Conservation (phyloP, 805 yeast genomes). For the Yarrowia osloensis region DNA sequence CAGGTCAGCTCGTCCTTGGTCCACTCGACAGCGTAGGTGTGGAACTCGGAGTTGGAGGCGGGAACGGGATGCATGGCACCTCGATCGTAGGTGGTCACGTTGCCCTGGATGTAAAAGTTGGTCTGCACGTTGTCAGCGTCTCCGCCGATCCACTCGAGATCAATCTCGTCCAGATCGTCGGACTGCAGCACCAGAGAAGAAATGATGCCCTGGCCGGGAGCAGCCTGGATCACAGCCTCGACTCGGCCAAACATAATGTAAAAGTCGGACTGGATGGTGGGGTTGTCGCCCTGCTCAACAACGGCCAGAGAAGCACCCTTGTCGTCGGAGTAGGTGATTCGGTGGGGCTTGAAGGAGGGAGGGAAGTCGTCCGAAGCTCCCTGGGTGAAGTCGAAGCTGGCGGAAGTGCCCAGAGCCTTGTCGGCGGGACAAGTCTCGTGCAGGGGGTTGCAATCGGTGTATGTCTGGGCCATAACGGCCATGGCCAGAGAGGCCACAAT, state of each 20-base stretch:
- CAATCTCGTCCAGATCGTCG: constrained; percentile 89
- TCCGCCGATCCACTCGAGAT: constrained; percentile 83
- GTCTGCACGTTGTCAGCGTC: constrained; percentile 74
- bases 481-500: constrained; percentile 15
- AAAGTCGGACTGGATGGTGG: constrained; percentile 72
- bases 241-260: constrained; percentile 88
- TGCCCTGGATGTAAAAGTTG: constrained; percentile 74
- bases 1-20: constrained; percentile 63
- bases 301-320: constrained; percentile 66
- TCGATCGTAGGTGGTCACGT: constrained; percentile 73
- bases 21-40: constrained; percentile 88
- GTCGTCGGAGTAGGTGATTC: constrained; percentile 46
- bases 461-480: constrained; percentile 38
- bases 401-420: constrained; percentile 62
- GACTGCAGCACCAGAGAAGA: constrained; percentile 78
- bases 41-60: constrained; percentile 60
- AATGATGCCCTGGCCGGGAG: constrained; percentile 77
- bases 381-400: constrained; percentile 55
- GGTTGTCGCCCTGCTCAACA: constrained; percentile 68
- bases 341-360: constrained; percentile 42
- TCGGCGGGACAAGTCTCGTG: constrained; percentile 50
- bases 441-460: constrained; percentile 51
- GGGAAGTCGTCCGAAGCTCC: constrained; percentile 45
- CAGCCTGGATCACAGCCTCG: constrained; percentile 70
- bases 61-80: constrained; percentile 62